Evolutionary conservation across 208 protist species (phyloP), one percentile per base, ranked within the genome.

Genomic region (Acanthamoeba royreba): DNA sequence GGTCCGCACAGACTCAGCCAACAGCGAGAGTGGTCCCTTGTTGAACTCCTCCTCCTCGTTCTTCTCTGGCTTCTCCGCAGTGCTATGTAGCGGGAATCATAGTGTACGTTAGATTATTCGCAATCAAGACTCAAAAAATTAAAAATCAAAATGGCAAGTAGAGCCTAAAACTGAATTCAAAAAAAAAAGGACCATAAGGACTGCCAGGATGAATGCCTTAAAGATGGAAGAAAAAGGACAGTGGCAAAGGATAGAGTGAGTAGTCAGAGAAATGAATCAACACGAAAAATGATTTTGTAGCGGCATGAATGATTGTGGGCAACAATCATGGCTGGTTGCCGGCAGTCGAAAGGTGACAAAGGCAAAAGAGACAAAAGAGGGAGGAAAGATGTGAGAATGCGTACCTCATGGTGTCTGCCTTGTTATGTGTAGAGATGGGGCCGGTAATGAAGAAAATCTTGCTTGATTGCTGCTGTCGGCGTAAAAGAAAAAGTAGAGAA

Each of bases 1-100:
- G 47, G 97, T 97, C 81, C 96, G 95, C 13, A 99, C 98, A 66
- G 95, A 96, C 38, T 99, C 96, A n/a, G 92, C 96, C 17, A 99
- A 93, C 25, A 99, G 92, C 2, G 97, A 98, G 1, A 99, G 87
- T 43, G 98, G 98, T 3, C 98, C 98, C 9, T 63, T 96, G 61
- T 94, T 88, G 93, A 98, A 98, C 40, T 97, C 96, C 81, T 98
- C 95, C 49, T 88, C 79, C 47, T 88, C 85, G 5, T 42, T 52
- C 42, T 47, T 91, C 58, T 63, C 85, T 9, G 49, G 53, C 55
- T 87, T 52, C 1, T 13, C 45, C 17, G 7, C 7, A 35, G 8
- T 85, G 38, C 9, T 15, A 40, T 35, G 31, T 4, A 35, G 74
- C 22, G 69, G 17, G 25, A 58, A 49, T 7, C 4, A 4, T 7